phyloP scores from a whole-genome alignment of 352 stramenopile genomes.

The Pythium utonaiense region DNA sequence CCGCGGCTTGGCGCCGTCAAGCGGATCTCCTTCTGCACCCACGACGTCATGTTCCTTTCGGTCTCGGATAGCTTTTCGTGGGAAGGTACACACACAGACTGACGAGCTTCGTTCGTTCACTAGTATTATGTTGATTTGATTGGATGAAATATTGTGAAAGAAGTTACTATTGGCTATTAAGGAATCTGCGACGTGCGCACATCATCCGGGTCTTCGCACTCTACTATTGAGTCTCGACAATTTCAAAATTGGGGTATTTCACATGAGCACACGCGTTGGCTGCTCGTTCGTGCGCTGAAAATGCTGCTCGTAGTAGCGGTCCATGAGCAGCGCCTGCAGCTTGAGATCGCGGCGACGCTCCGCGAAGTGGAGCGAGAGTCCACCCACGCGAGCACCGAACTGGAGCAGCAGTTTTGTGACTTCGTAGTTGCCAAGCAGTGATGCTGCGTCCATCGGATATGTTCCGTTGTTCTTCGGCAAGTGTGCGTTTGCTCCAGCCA shows the following conservation, averaged over 20 bases:
- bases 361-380: conserved; percentile 68
- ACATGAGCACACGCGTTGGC: conserved; percentile 4
- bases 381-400: conserved; percentile 61
- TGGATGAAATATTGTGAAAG: conserved; percentile 1
- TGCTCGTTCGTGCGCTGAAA: conserved; percentile 19
- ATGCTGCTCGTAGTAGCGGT: conserved; percentile 64
- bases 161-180: conserved; percentile 10
- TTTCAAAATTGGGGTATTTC: background rate
- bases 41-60: conserved; percentile 41
- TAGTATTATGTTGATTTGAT: background rate
- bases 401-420: conserved; percentile 56
- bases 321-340: conserved; percentile 60
- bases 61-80: background rate
- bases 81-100: background rate
- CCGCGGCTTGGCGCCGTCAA: conserved; percentile 70
- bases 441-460: conserved; percentile 65
- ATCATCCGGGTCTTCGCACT: background rate
- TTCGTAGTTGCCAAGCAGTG: conserved; percentile 57
- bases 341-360: conserved; percentile 58
- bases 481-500: conserved; percentile 44
- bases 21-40: conserved; percentile 87
- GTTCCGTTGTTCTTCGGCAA: conserved; percentile 73
- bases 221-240: too few relatives aligned
- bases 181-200: background rate
- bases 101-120: background rate